phyloP scores from a whole-genome alignment of 2,329 filamentous ascomycete genomes.

The Penicillium capsulatum region DNA sequence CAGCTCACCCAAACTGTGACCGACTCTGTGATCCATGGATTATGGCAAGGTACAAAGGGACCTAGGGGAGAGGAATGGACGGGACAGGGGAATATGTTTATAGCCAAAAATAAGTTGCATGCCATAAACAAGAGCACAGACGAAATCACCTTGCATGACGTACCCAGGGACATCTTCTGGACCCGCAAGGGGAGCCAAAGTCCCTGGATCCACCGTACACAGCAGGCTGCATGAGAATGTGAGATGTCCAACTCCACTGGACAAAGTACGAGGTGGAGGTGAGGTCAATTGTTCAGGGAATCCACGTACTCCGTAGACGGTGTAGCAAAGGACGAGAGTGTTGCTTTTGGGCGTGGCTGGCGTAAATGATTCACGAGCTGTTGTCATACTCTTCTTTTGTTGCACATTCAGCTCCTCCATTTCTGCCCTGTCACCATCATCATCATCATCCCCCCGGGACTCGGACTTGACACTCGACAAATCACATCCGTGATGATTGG shows the following conservation, averaged over 20 bases:
- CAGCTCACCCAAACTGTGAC: constrained; percentile 32
- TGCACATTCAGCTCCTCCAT: constrained; percentile 3
- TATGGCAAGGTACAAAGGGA: constrained; percentile 21
- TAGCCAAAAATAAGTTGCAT: constrained; percentile 37
- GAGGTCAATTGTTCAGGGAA: too few relatives aligned
- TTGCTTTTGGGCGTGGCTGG: constrained; percentile 11
- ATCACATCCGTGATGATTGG: constrained; percentile 19
- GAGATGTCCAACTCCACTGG: constrained; percentile 27
- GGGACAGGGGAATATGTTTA: constrained; percentile 36
- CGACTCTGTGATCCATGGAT: constrained; percentile 38
- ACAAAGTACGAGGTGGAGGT: too few relatives aligned
- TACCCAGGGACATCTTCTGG: constrained; percentile 24
- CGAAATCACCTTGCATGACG: constrained; percentile 36
- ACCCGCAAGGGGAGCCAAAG: too few relatives aligned
- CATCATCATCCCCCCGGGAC: constrained; percentile 1
- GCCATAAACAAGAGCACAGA: constrained; percentile 38
- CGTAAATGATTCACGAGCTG: constrained; percentile 2
- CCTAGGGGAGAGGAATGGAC: constrained; percentile 11
- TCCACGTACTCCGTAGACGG: too few relatives aligned
- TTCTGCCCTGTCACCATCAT: background rate
- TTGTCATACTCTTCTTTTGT: constrained; percentile 1
- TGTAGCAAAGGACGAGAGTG: too few relatives aligned
- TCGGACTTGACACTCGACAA: constrained; percentile 18
- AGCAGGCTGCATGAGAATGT: constrained; percentile 17
- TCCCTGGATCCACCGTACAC: too few relatives aligned